Conservation (phyloP, 768 basidiomycete species). For the Leccinum aurantiacum region DNA sequence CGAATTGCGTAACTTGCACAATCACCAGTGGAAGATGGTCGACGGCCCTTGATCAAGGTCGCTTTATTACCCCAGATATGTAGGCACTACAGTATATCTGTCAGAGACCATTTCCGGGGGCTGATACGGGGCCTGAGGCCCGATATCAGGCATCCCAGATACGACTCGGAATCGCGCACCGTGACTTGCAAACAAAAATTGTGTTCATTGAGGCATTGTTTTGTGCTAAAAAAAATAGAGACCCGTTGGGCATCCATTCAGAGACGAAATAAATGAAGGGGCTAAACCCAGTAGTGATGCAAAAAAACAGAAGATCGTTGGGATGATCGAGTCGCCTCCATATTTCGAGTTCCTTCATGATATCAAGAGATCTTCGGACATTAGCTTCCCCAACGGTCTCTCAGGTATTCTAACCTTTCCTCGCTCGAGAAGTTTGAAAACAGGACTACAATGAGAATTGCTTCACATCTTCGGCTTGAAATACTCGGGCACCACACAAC, state of each 20-base stretch:
- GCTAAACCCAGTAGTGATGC: conserved; percentile 13
- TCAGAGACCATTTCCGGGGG: no score
- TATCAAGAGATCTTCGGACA: not conserved
- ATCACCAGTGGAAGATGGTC: no score
- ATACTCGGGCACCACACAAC: no score
- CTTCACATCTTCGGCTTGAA: no score
- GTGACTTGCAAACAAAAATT: conserved; percentile 6
- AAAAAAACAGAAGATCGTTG: conserved; percentile 16
- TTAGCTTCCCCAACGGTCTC: no score
- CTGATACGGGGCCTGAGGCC: not conserved
- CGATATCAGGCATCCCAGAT: not conserved
- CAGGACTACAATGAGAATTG: no score
- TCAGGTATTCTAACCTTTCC: no score
- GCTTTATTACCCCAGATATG: no score
- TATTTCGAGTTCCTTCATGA: conserved; percentile 16
- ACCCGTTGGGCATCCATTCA: conserved; percentile 13
- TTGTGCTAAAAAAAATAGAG: conserved; percentile 2
- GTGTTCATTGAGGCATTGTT: not conserved
- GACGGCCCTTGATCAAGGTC: no score
- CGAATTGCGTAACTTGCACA: no score
- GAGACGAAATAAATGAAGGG: conserved; percentile 11
- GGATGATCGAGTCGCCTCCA: conserved; percentile 16
- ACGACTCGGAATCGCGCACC: not conserved
- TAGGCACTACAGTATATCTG: no score
- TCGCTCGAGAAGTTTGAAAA: no score